Percentiles rank a stretch among this genome's conserved stretches.
phyloP scores from a whole-genome alignment of 768 basidiomycete genomes.

The Termitomyces bulborhizus region DNA sequence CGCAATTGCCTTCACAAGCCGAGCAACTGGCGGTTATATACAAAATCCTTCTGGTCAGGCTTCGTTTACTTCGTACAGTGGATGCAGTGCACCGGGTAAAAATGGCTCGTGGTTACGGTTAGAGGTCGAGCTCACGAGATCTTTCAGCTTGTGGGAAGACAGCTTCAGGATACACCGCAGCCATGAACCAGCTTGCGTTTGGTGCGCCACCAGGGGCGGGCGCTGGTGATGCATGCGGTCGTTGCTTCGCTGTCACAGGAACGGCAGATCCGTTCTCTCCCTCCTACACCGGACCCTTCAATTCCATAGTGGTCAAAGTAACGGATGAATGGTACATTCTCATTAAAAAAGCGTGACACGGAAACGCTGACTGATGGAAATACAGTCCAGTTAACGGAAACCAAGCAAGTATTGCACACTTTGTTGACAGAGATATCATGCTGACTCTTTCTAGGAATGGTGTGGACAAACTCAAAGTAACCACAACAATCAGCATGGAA shows the following conservation, averaged over 20 bases:
- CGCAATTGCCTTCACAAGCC: slow-evolving; percentile 21
- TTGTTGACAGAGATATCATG: neutral
- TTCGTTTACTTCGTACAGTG: slow-evolving; percentile 54
- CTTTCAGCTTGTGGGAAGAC: slow-evolving; percentile 44
- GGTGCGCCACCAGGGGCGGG: slow-evolving; percentile 43
- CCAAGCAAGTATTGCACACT: slow-evolving; percentile 19
- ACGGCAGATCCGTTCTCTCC: slow-evolving; percentile 47
- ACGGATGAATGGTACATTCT: slow-evolving; percentile 33
- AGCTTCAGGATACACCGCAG: slow-evolving; percentile 46
- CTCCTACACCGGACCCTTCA: slow-evolving; percentile 41
- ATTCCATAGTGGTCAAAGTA: slow-evolving; percentile 49
- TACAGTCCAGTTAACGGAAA: slow-evolving; percentile 40
- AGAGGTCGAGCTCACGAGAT: neutral
- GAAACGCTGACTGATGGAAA: neutral
- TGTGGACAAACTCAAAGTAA: slow-evolving; percentile 44
- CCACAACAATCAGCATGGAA: slow-evolving; percentile 35
- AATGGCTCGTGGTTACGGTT: neutral
- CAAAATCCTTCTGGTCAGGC: slow-evolving; percentile 46
- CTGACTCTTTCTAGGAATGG: slow-evolving; percentile 29
- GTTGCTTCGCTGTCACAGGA: slow-evolving; percentile 51
- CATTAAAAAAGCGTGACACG: neutral
- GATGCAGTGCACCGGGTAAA: slow-evolving; percentile 42
- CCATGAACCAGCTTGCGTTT: slow-evolving; percentile 52
- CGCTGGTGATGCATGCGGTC: slow-evolving; percentile 55
- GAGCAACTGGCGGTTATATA: slow-evolving; percentile 45